Conservation (phyloP, 139 green algal species). For the Chlamydomonas sp. region DNA sequence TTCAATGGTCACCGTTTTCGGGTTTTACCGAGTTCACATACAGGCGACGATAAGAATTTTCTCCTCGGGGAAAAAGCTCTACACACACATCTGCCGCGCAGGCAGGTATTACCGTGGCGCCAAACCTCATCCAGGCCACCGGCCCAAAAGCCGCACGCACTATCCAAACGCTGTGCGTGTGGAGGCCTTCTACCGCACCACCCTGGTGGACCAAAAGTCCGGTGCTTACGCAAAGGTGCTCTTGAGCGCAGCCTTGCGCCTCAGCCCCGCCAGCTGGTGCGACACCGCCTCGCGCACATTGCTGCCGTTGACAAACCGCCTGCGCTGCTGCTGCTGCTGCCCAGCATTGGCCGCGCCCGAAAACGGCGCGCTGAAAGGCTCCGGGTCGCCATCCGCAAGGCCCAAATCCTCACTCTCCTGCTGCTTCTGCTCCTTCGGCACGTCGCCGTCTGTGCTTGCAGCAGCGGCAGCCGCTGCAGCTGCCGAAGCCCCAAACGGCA, state of each 20-base stretch:
- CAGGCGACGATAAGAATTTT: too few relatives aligned
- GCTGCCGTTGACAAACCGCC: conserved; percentile 5
- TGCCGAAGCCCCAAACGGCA: neutral
- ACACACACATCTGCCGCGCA: too few relatives aligned
- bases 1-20: too few relatives aligned
- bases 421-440: neutral
- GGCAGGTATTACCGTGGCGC: too few relatives aligned
- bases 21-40: too few relatives aligned
- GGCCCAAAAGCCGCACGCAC: too few relatives aligned
- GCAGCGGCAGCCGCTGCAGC: neutral
- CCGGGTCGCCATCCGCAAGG: neutral
- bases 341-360: neutral
- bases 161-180: too few relatives aligned
- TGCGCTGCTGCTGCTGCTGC: neutral
- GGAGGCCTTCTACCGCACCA: too few relatives aligned
- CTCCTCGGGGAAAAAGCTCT: too few relatives aligned
- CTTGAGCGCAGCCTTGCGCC: conserved; percentile 40
- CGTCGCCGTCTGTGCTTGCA: neutral
- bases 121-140: too few relatives aligned
- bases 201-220: too few relatives aligned
- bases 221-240: neutral
- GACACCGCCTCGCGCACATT: conserved; percentile 16
- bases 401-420: neutral
- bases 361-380: conserved; percentile 19
- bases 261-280: conserved; percentile 36